phyloP scores from a whole-genome alignment of 768 basidiomycete species.

The Boletellus emodensis region DNA sequence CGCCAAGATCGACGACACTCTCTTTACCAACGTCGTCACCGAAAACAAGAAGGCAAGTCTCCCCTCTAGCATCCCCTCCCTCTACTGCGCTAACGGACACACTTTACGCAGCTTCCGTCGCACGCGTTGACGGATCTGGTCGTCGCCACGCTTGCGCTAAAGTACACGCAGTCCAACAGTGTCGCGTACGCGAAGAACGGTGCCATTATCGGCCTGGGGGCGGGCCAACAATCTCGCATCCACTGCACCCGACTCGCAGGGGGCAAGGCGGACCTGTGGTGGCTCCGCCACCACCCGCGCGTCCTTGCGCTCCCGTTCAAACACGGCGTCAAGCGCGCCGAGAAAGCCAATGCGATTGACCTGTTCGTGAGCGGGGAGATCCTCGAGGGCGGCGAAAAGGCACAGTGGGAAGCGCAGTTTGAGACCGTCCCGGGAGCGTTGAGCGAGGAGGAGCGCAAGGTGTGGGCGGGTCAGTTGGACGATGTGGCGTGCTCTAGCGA shows the following conservation, averaged over 20 bases:
- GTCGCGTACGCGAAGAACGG: constrained; percentile 94
- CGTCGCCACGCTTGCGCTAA: constrained; percentile 93
- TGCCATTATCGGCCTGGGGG: constrained; percentile 91
- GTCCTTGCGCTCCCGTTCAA: constrained; percentile 94
- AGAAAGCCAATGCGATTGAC: constrained; percentile 98
- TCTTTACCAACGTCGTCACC: constrained; percentile 88
- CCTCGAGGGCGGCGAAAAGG: constrained; percentile 84
- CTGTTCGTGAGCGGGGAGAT: constrained; percentile 89
- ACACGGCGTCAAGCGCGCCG: constrained; percentile 94
- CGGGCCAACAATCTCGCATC: constrained; percentile 97
- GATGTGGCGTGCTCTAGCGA: constrained; percentile 93
- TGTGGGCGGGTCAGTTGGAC: constrained; percentile 70
- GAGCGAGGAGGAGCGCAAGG: constrained; percentile 62
- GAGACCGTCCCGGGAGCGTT: constrained; percentile 65
- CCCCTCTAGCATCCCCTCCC: not conserved
- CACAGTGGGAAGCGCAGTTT: constrained; percentile 89
- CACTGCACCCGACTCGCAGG: constrained; percentile 99
- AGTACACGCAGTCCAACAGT: constrained; percentile 99
- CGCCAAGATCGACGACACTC: constrained; percentile 71
- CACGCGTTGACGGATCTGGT: constrained; percentile 86
- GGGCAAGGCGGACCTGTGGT: constrained; percentile 98
- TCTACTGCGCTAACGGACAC: not conserved
- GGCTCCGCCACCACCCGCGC: constrained; percentile 94
- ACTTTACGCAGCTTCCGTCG: constrained; percentile 55
- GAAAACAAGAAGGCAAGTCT: constrained; percentile 74